Base-by-base conservation (phyloP, 2,329 filamentous ascomycete species). In the Amesomyces nigricolor region DNA sequence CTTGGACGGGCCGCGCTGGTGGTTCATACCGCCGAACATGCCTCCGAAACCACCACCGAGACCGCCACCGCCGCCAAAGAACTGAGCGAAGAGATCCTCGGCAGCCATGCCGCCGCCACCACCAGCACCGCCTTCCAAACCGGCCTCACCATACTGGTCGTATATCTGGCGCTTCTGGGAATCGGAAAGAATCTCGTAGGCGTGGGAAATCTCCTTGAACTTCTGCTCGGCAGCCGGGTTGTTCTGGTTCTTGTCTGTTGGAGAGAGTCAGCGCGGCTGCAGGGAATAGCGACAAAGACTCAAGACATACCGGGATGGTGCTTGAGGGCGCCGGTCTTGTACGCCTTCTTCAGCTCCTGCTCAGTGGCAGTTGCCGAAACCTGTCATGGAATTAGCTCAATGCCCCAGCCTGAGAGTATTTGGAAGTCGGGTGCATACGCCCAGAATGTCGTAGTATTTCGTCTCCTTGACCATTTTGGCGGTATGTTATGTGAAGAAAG, bases 61-160 rank as follows among this genome's bases (percentile, higher is more conserved):
- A 58, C 85, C 83, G 61, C 83, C 81, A 61, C 83, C 81, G 60
- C 78, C 84, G 63, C 90, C 90, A 69, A 97, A 97, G 85, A 97
- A 97, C 75, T 96, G 91, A 44, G 91, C 89, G 70, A 97, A 96
- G 61, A 97, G 80, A 64, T 97, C 92, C 73, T 97, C 94, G 19
- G 92, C 92, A 64, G 89, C 90, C 90, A 96, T 96, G 69, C 91
- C 91, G 61, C 79, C 85, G 58, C 81, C 86, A 59, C 80, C 86
- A n/a, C 59, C 64, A 58, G 82, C 88, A 66, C 89, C 91, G 64
- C 91, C 91, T 71, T 97, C 92, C 49, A 99, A 83, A 61, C 94
- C 94, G 67, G 95, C 91, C 77, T 99, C 91, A 64, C 94, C 94
- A 86, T 95, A 96, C 74, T 96, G 90, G 69, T 99, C 94, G 73